Conservation (phyloP, 768 basidiomycete species). For the Rhodocollybia butyracea region DNA sequence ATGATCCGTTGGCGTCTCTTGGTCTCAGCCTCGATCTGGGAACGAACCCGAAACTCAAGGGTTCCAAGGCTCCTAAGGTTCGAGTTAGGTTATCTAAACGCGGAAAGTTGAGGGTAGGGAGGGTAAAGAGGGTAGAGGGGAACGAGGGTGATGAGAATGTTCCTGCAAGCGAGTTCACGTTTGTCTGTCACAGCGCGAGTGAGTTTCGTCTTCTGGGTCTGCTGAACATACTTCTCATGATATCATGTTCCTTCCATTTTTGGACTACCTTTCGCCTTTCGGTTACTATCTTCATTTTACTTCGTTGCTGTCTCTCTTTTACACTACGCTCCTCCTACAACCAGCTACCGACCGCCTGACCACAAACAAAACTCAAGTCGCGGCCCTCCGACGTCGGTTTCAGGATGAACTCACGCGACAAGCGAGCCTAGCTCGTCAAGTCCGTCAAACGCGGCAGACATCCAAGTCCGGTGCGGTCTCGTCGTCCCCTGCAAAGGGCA, state of each 20-base stretch:
- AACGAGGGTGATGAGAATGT: constrained; percentile 45
- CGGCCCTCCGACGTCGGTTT: constrained; percentile 61
- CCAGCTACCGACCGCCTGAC: constrained; percentile 71
- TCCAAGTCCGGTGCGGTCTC: too few relatives aligned
- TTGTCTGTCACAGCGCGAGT: constrained; percentile 65
- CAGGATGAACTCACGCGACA: constrained; percentile 73
- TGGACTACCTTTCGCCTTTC: neutral
- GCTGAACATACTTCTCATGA: neutral
- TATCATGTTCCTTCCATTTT: neutral
- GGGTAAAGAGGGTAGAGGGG: constrained; percentile 30
- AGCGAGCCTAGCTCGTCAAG: constrained; percentile 33
- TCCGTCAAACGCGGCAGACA: too few relatives aligned
- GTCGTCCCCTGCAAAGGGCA: too few relatives aligned
- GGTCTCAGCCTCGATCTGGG: too few relatives aligned
- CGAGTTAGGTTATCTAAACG: constrained; percentile 57
- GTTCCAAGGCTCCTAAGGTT: too few relatives aligned
- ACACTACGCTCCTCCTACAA: neutral
- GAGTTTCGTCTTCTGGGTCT: constrained; percentile 39
- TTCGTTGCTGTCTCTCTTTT: neutral
- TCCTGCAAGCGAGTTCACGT: constrained; percentile 55
- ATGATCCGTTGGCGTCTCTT: too few relatives aligned
- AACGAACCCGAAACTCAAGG: too few relatives aligned
- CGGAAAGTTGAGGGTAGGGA: constrained; percentile 48
- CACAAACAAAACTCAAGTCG: constrained; percentile 67
- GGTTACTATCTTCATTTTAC: neutral